Evolutionary conservation across 1,284 basidiomycete genomes (phyloP), one percentile per base, ranked within the genome.

Genomic region (Gomphus bonarii): DNA sequence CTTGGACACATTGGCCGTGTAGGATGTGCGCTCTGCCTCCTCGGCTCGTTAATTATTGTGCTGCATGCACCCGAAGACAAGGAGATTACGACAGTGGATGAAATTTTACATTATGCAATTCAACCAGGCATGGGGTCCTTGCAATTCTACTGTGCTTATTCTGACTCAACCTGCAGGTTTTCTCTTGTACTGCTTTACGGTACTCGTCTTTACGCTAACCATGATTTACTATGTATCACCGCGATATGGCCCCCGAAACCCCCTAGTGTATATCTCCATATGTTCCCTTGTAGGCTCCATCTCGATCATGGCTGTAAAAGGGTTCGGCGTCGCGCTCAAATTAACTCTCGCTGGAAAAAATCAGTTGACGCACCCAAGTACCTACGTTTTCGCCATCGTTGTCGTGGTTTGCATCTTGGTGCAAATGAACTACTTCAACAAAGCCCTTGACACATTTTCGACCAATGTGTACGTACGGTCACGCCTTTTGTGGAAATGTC

Each of bases 351-450:
- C 83, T 9, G 95, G 95, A 52, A 92, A 91, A 69, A 99, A 99
- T 72, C 95, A 99, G 71, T 90, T 99, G 68, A 85, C 87, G 1
- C 91, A 95, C 68, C 84, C 89, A 33, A 93, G 90, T 67, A 99
- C 97, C 11, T 99, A 97, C 69, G 81, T 97, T 49, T 97, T 99
- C 66, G 91, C 84, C 44, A 77, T 92, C 54, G 82, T 92, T 35
- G 88, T 95, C 3, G 80, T 80, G 1, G 74, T 84, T 2, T 98
- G 93, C 72, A 98, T 99, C 66, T 68, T 97, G 54, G 82, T 97
- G 1, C 95, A 97, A 73, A 95, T 97, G 91, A 95, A 97, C 74
- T 99, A 97, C 75, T 97, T 98, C 75, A 99, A 98, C 78, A 97
- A 97, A 69, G 97, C 95, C 0, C 79, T 99, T 55, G 95, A 98